Evolutionary conservation across 768 basidiomycete species (phyloP).

Genomic region (Dacryopinax spathularia): DNA sequence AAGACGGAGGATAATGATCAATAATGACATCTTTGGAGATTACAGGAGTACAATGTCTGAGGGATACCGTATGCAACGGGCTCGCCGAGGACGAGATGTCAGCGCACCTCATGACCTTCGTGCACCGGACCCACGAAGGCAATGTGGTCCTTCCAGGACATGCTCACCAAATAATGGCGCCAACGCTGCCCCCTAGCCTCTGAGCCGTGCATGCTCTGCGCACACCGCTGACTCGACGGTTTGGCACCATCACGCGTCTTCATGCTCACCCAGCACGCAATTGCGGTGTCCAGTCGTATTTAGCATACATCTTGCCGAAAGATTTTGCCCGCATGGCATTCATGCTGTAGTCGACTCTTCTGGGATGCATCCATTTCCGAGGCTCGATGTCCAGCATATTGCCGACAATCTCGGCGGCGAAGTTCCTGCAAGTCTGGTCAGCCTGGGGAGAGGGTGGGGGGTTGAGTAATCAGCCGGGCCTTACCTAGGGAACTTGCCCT

Average conservation of each 20-base stretch:
- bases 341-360: slow-evolving; percentile 50
- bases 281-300: slow-evolving; percentile 30
- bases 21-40: no score
- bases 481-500: slow-evolving; percentile 81
- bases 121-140: no score
- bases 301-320: slow-evolving; percentile 59
- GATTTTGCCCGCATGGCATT: slow-evolving; percentile 54
- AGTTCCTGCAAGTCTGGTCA: slow-evolving; percentile 44
- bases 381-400: slow-evolving; percentile 80
- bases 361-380: slow-evolving; percentile 69
- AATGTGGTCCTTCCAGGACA: no score
- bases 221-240: no score
- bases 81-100: no score
- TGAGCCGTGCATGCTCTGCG: no score
- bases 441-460: not conserved
- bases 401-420: slow-evolving; percentile 89
- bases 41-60: no score
- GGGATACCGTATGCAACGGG: no score
- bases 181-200: no score
- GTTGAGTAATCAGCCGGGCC: slow-evolving; percentile 16
- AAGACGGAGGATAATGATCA: no score
- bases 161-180: no score
- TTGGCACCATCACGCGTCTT: not conserved
- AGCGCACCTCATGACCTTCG: no score
- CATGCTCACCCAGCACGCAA: not conserved